These are phyloP conservation scores for Tricholoma sp. DNA, from an alignment of 768 basidiomycete genomes.

Conservation along the genomic window DNA sequence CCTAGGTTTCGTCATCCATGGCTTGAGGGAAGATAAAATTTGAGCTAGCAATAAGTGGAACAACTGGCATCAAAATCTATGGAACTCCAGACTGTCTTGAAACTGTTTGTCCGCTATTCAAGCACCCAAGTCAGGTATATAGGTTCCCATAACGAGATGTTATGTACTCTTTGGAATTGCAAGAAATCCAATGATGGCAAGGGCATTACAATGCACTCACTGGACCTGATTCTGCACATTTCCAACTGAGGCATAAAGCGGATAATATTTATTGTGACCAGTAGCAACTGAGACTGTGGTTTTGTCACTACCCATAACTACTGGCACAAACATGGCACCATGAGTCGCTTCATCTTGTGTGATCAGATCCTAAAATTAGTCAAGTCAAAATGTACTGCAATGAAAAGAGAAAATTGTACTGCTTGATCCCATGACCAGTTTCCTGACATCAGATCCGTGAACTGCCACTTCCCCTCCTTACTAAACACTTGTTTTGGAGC, in stretches of 20 bases:
- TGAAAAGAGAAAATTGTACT: conserved; percentile 17
- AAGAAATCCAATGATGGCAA: conserved; percentile 12
- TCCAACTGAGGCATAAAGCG: conserved; percentile 28
- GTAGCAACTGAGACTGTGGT: conserved; percentile 33
- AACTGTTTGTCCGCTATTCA: conserved; percentile 3
- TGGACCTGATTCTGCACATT: conserved; percentile 27
- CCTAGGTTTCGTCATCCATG: conserved; percentile 20
- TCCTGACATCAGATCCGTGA: conserved; percentile 34
- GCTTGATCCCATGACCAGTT: conserved; percentile 37
- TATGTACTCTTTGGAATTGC: conserved; percentile 8
- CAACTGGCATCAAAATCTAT: conserved; percentile 15
- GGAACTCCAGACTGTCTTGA: conserved; percentile 7
- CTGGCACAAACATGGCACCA: conserved; percentile 26
- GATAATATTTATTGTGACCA: conserved; percentile 32
- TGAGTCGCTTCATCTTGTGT: conserved; percentile 15
- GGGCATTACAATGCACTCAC: conserved; percentile 24
- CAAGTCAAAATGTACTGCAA: not conserved
- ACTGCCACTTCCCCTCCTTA: conserved; percentile 20
- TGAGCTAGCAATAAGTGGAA: conserved; percentile 19
- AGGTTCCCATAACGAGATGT: not conserved
- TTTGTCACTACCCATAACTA: conserved; percentile 35
- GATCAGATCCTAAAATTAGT: conserved; percentile 19
- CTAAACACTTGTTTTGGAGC: conserved; percentile 24
- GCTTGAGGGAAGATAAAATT: conserved; percentile 14
- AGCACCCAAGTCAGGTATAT: no score